phyloP scores from a whole-genome alignment of 1,284 basidiomycete genomes.

The Sanguinoderma infundibulare region DNA sequence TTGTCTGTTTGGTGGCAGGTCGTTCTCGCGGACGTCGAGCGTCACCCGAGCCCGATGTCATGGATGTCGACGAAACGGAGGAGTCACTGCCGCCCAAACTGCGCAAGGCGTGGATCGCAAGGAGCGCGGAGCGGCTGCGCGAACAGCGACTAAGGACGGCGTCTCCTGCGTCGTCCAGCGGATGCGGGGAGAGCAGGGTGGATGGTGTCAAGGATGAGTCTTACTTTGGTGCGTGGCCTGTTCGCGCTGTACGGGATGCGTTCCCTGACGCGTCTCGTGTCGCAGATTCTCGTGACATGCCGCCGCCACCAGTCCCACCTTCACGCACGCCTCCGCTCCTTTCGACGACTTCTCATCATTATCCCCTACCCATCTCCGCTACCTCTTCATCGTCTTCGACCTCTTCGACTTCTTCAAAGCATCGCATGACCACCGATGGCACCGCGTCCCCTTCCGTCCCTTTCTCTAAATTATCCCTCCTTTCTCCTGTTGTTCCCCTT shows the following conservation, averaged over 20 bases:
- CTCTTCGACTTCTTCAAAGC: slow-evolving; percentile 17
- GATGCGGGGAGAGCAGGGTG: not conserved
- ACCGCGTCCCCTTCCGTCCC: slow-evolving; percentile 39
- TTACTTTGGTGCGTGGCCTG: slow-evolving; percentile 18
- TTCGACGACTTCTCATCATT: slow-evolving; percentile 19
- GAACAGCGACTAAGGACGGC: slow-evolving; percentile 5
- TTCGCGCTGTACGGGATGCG: not conserved
- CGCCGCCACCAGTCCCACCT: slow-evolving; percentile 51
- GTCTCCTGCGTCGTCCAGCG: not conserved
- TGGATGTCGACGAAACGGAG: slow-evolving; percentile 37
- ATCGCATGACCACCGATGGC: slow-evolving; percentile 13
- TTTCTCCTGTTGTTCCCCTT: slow-evolving; percentile 32
- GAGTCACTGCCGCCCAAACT: slow-evolving; percentile 65
- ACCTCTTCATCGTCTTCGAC: slow-evolving; percentile 31
- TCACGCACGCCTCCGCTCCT: slow-evolving; percentile 41
- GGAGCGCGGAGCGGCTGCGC: slow-evolving; percentile 35
- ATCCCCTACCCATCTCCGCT: slow-evolving; percentile 36
- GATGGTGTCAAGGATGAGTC: slow-evolving; percentile 21
- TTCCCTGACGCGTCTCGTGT: not conserved
- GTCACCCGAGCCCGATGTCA: slow-evolving; percentile 3
- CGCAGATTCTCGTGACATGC: slow-evolving; percentile 44
- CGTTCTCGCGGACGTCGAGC: slow-evolving; percentile 5
- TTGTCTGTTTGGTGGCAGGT: not conserved
- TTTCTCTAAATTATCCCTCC: slow-evolving; percentile 44
- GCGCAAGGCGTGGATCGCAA: slow-evolving; percentile 56